Conservation (phyloP, 441 rosid genomes). For the Lepidium campestre region DNA sequence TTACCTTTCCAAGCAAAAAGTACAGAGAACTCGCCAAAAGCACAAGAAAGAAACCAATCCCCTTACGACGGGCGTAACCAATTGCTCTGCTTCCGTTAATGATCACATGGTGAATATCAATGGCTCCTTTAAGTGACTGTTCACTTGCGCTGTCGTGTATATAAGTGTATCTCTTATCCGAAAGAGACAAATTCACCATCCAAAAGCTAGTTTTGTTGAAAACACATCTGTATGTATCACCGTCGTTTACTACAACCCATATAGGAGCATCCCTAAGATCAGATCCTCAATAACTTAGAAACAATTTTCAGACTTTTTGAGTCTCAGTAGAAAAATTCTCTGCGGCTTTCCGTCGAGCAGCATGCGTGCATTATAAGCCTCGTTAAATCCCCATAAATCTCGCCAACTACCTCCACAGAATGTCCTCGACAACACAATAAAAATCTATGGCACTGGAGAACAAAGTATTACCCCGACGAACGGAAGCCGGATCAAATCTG, state of each 20-base stretch:
- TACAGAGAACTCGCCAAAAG: slow-evolving; percentile 32
- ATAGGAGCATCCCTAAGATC: background rate
- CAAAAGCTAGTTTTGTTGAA: background rate
- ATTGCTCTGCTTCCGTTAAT: slow-evolving; percentile 37
- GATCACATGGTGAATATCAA: slow-evolving; percentile 56
- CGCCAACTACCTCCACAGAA: background rate
- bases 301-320: background rate
- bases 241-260: slow-evolving; percentile 1
- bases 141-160: slow-evolving; percentile 34
- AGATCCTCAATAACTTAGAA: slow-evolving; percentile 13
- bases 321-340: background rate
- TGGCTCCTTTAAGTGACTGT: slow-evolving; percentile 33
- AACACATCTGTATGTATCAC: background rate
- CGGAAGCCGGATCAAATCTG: slow-evolving; percentile 1
- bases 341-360: slow-evolving; percentile 21
- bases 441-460: background rate
- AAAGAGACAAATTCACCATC: slow-evolving; percentile 43
- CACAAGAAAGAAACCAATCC: slow-evolving; percentile 31
- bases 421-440: background rate
- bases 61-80: slow-evolving; percentile 16
- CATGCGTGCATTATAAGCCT: slow-evolving; percentile 1
- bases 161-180: slow-evolving; percentile 42
- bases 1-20: slow-evolving; percentile 47
- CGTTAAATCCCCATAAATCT: background rate
- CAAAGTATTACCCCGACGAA: background rate